Evolutionary conservation across 2,329 filamentous ascomycete species (phyloP).

Genomic region (Aspergillus sp.): DNA sequence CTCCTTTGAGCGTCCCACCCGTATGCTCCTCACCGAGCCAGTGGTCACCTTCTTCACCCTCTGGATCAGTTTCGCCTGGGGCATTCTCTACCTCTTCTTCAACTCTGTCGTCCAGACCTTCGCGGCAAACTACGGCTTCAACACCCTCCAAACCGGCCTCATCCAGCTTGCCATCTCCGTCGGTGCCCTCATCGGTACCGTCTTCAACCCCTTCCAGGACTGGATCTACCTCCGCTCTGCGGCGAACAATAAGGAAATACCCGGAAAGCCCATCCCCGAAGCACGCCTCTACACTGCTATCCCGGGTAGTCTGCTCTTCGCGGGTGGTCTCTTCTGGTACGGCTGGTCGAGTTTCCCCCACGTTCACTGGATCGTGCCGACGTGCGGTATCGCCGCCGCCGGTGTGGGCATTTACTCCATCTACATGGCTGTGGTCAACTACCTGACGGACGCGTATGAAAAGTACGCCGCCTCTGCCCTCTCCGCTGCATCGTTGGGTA

Average conservation of each 20-base stretch:
- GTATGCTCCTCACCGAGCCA: constrained; percentile 39
- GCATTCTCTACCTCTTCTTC: constrained; percentile 41
- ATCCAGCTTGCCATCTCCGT: constrained; percentile 40
- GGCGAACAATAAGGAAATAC: constrained; percentile 26
- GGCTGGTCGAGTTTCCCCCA: constrained; percentile 24
- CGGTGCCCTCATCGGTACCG: constrained; percentile 37
- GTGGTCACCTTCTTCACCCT: constrained; percentile 41
- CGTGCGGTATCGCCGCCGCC: constrained; percentile 27
- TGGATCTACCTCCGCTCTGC: constrained; percentile 21
- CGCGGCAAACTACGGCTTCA: constrained; percentile 32
- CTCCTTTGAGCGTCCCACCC: constrained; percentile 35
- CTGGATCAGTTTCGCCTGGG: constrained; percentile 43
- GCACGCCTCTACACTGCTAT: constrained; percentile 40
- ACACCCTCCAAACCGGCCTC: constrained; percentile 29
- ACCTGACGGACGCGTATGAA: constrained; percentile 45
- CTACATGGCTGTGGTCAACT: constrained; percentile 47
- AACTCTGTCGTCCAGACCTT: constrained; percentile 38
- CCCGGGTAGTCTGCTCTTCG: constrained; percentile 33
- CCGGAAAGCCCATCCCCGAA: constrained; percentile 39
- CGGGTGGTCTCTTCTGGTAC: constrained; percentile 31
- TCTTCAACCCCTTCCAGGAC: constrained; percentile 37
- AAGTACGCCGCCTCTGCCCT: constrained; percentile 45
- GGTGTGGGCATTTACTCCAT: constrained; percentile 41
- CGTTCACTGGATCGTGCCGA: constrained; percentile 31
- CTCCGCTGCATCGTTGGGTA: constrained; percentile 41